Conservation (phyloP, 2,329 filamentous ascomycete species). For the Raffaelea deltoideospora region DNA sequence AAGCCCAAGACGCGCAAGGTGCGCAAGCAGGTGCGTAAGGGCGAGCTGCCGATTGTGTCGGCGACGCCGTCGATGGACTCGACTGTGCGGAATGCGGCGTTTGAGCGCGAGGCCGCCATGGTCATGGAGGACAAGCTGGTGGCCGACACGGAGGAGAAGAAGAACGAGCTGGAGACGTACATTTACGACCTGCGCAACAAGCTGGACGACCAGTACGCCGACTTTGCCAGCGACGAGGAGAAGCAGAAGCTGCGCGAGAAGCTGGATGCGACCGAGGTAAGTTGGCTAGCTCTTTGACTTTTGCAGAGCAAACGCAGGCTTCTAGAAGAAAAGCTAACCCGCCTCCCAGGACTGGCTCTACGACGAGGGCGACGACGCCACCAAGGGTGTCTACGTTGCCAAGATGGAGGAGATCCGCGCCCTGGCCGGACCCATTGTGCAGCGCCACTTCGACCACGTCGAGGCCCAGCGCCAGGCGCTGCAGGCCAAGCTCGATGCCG, state of each 20-base stretch:
- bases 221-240: conserved; percentile 9
- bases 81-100: conserved; percentile 45
- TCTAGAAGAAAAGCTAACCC: no score
- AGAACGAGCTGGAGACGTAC: conserved; percentile 97
- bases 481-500: conserved; percentile 63
- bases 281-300: conserved; percentile 18
- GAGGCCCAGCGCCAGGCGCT: conserved; percentile 71
- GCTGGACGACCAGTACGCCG: conserved; percentile 79
- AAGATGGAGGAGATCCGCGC: conserved; percentile 94
- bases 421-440: conserved; percentile 78
- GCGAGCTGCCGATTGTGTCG: conserved; percentile 74
- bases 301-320: no score
- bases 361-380: conserved; percentile 87
- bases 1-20: conserved; percentile 81
- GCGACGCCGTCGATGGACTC: conserved; percentile 70
- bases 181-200: conserved; percentile 96
- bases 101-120: conserved; percentile 81
- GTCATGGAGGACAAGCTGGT: conserved; percentile 98
- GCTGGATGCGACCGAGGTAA: conserved; percentile 74
- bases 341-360: conserved; percentile 84
- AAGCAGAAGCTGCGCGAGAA: conserved; percentile 59
- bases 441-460: conserved; percentile 90
- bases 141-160: conserved; percentile 96
- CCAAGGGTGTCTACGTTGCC: conserved; percentile 82
- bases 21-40: conserved; percentile 98